These are phyloP conservation scores for Avena sativa DNA, from an alignment of 176 grass and related monocot genomes.

Conservation along the genomic window DNA sequence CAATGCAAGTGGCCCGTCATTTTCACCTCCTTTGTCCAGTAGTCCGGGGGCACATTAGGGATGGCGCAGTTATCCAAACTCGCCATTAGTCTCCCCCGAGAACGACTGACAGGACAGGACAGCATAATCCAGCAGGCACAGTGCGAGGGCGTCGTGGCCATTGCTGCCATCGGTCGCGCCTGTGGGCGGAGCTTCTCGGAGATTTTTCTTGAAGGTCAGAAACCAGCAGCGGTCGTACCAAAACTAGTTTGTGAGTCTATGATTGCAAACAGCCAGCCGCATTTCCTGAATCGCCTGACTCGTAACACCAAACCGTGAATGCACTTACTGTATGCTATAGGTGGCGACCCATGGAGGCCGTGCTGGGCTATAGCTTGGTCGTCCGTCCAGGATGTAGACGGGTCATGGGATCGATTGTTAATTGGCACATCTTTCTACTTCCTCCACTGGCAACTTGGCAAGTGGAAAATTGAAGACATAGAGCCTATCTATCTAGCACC, in stretches of 20 bases:
- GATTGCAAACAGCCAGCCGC: neutral
- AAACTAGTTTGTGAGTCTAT: neutral
- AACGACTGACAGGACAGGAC: conserved; percentile 28
- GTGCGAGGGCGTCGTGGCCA: conserved; percentile 32
- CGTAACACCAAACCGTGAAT: neutral
- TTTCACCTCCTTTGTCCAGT: conserved; percentile 4
- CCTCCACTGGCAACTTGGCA: conserved; percentile 6
- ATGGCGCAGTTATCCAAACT: conserved; percentile 13
- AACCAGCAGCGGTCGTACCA: neutral
- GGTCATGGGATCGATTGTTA: neutral
- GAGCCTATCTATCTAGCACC: neutral
- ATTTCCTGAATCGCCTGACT: neutral
- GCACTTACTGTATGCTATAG: neutral
- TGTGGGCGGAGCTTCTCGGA: neutral
- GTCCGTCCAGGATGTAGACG: neutral
- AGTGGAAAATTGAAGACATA: neutral
- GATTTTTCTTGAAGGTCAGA: conserved; percentile 10
- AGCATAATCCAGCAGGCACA: conserved; percentile 12
- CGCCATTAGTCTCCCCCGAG: conserved; percentile 18
- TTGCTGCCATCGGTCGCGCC: conserved; percentile 32
- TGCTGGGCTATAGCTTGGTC: neutral
- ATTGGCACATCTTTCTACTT: conserved; percentile 24
- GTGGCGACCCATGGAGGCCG: neutral
- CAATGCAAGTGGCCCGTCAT: neutral
- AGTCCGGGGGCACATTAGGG: neutral